A percentile compares a stretch with the other conserved stretches of the same genome.
These are phyloP conservation scores for Aspergillus cejpii DNA, from an alignment of 2,329 filamentous ascomycete species.

Conservation along the genomic window DNA sequence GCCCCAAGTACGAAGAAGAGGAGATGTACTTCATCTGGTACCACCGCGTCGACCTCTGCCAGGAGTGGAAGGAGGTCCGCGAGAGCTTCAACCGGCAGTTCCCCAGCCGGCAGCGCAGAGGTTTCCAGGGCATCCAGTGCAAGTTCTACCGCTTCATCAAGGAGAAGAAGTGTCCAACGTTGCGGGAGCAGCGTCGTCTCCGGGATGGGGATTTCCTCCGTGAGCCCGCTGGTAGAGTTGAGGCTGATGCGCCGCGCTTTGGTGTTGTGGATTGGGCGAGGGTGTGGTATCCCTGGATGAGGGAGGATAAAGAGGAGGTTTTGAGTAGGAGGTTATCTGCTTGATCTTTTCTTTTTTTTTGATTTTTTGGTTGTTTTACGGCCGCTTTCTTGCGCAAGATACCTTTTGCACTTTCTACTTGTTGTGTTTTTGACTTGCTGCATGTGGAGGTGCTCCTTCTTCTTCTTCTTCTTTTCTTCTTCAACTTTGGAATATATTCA, in stretches of 20 bases:
- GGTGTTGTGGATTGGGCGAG: slow-evolving; percentile 38
- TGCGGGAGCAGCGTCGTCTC: slow-evolving; percentile 39
- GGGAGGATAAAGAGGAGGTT: slow-evolving; percentile 25
- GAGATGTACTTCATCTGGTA: slow-evolving; percentile 48
- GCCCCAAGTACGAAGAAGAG: slow-evolving; percentile 44
- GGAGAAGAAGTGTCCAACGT: slow-evolving; percentile 40
- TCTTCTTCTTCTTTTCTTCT: not conserved
- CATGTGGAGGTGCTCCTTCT: not conserved
- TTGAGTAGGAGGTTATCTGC: slow-evolving; percentile 13
- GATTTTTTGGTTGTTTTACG: not conserved
- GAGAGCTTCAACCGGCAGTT: slow-evolving; percentile 42
- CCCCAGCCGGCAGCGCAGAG: slow-evolving; percentile 34
- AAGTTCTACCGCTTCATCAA: slow-evolving; percentile 47
- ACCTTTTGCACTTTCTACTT: not conserved
- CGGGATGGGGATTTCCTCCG: slow-evolving; percentile 37
- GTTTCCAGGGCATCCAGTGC: slow-evolving; percentile 45
- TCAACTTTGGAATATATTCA: not conserved
- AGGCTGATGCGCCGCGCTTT: slow-evolving; percentile 32
- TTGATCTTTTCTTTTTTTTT: slow-evolving; percentile 2
- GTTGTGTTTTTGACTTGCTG: not conserved
- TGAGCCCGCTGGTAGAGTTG: slow-evolving; percentile 23
- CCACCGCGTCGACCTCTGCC: slow-evolving; percentile 42
- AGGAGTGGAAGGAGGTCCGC: slow-evolving; percentile 44
- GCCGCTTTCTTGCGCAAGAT: not conserved
- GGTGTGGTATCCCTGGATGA: slow-evolving; percentile 43